Evolutionary conservation across 148 eudicot genomes (phyloP), one percentile per base, ranked within the genome.

Genomic region (Cornus controversa): DNA sequence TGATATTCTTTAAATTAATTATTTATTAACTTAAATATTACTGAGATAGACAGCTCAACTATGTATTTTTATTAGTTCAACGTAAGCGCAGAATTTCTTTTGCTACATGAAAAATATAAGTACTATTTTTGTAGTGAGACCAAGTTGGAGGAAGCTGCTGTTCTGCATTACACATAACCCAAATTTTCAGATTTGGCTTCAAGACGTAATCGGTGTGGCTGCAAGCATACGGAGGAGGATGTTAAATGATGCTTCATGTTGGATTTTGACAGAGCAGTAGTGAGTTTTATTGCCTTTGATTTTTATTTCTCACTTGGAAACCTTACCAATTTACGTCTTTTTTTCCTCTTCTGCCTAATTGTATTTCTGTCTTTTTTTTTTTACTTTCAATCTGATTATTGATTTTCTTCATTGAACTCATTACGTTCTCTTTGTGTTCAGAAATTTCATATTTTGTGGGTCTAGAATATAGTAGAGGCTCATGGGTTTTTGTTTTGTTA

Each of bases 91-190:
- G n/a, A n/a, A n/a, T n/a, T n/a, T n/a, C n/a, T n/a, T n/a, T n/a
- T n/a, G n/a, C n/a, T n/a, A n/a, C n/a, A n/a, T n/a, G n/a, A n/a
- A n/a, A n/a, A n/a, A n/a, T n/a, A n/a, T n/a, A 40, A 40, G 45
- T 31, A 40, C 45, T 9, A 6, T 40, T 6, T 40, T 66, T 66
- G 42, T 85, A 89, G 94, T 47, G 90, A 89, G 78, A 66, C 87
- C 27, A 87, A 77, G 69, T 67, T 89, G 79, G 86, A 91, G 7
- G 94, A 91, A 84, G 94, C 94, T 69, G 90, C 90, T 60, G 87
- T 91, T 81, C 85, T 91, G 83, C 94, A 91, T 74, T 89, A 84
- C 76, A 82, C 94, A 16, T 91, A 91, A 78, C 82, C 92, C 13
- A 89, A 84, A 71, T 91, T 78, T 82, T 84, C 94, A 0, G 94